A percentile compares a stretch with the other conserved stretches of the same genome.
These are phyloP conservation scores for Penicillium palitans DNA, from an alignment of 2,329 filamentous ascomycete genomes.

Conservation along the genomic window DNA sequence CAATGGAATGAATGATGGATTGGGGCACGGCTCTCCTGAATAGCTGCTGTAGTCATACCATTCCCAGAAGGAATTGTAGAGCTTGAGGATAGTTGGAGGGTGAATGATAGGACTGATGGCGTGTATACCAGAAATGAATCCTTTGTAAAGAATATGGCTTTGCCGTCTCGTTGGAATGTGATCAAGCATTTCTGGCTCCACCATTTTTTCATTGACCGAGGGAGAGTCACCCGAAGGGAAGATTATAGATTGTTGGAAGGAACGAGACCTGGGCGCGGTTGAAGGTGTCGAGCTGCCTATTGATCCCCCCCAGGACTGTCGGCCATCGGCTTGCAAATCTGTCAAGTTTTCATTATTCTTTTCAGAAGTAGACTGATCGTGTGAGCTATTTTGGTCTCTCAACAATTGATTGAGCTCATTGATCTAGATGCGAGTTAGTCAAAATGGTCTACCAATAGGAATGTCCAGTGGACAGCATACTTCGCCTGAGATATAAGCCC, in stretches of 20 bases:
- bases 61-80: conserved; percentile 48
- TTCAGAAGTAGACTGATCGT: conserved; percentile 27
- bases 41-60: conserved; percentile 46
- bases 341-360: conserved; percentile 25
- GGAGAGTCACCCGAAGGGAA: conserved; percentile 42
- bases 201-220: conserved; percentile 31
- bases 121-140: conserved; percentile 50
- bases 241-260: conserved; percentile 40
- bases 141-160: conserved; percentile 49
- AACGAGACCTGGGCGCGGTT: conserved; percentile 22
- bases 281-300: conserved; percentile 16
- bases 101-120: conserved; percentile 48
- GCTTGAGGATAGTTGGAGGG: conserved; percentile 43
- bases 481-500: conserved; percentile 49
- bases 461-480: conserved; percentile 23
- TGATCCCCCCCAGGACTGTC: conserved; percentile 24
- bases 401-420: conserved; percentile 47
- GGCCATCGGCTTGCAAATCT: conserved; percentile 19
- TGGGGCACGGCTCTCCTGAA: conserved; percentile 39
- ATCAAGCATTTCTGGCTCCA: conserved; percentile 44
- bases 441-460: not conserved
- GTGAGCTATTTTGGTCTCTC: conserved; percentile 43
- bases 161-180: conserved; percentile 46
- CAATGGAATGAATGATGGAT: conserved; percentile 46
- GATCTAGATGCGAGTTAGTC: conserved; percentile 32